phyloP scores from a whole-genome alignment of 306 rosid species.

The Rosa lucieae region DNA sequence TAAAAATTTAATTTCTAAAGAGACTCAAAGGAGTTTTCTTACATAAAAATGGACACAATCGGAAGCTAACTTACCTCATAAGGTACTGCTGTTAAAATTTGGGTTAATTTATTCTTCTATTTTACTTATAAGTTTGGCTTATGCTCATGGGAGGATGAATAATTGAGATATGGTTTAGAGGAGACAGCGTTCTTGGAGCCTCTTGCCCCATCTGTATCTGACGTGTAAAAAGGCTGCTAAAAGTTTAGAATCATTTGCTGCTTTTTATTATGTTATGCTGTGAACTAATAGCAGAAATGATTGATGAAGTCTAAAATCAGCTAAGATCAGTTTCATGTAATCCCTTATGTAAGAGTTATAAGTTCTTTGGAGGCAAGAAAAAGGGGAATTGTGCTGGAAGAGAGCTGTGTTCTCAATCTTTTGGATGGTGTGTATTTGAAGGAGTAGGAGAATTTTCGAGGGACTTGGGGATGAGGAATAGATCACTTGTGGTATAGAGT shows the following conservation, averaged over 20 bases:
- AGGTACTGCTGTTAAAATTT: no score
- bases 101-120: neutral
- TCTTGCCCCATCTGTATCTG: neutral
- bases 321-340: neutral
- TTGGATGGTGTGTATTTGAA: neutral
- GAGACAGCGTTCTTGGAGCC: neutral
- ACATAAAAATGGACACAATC: no score
- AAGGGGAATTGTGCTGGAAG: no score
- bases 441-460: neutral
- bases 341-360: neutral
- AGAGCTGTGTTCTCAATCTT: neutral
- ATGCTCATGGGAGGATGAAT: neutral
- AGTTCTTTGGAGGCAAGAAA: no score
- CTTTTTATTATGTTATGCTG: neutral
- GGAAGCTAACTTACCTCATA: neutral
- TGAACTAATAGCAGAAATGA: neutral
- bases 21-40: neutral
- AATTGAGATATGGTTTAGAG: neutral
- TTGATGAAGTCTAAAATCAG: neutral
- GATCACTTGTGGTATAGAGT: neutral
- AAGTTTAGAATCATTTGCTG: neutral
- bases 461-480: neutral
- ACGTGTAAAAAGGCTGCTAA: neutral
- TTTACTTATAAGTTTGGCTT: no score
- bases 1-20: neutral